phyloP scores from a whole-genome alignment of 495 filamentous ascomycete genomes.

The Talaromyces thailandensis region DNA sequence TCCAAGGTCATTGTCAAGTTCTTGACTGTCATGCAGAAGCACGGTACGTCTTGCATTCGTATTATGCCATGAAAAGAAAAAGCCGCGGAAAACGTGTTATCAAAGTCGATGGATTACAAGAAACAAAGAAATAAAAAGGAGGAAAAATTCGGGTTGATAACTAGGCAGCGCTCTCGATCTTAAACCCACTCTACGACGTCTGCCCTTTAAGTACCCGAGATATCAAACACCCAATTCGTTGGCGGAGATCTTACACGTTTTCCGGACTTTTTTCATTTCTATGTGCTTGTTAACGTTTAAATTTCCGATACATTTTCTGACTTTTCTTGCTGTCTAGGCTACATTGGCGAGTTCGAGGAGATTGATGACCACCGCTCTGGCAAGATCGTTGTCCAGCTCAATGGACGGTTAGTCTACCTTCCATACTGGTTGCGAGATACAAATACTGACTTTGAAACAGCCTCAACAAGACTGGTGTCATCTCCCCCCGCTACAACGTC shows the following conservation, averaged over 20 bases:
- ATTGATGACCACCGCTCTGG: conserved; percentile 98
- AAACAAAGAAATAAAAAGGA: conserved; percentile 4
- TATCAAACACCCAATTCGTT: conserved; percentile 45
- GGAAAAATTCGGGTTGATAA: conserved; percentile 88
- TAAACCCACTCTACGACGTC: conserved; percentile 57
- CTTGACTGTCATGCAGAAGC: conserved; percentile 95
- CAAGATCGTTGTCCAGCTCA: conserved; percentile 96
- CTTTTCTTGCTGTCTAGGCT: conserved; percentile 51
- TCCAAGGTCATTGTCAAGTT: conserved; percentile 99
- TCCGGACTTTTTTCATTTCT: conserved; percentile 38
- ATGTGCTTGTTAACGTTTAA: conserved; percentile 82
- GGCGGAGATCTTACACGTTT: conserved; percentile 94
- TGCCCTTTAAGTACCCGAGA: conserved; percentile 99
- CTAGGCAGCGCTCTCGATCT: conserved; percentile 84
- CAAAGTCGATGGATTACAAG: background rate
- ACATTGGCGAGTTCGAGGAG: conserved; percentile 99
- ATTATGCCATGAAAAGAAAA: background rate
- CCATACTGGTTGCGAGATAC: background rate
- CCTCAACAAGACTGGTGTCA: conserved; percentile 99
- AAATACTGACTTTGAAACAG: conserved; percentile 20
- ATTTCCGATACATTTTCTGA: conserved; percentile 65
- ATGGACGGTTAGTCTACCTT: conserved; percentile 48
- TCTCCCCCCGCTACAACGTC: conserved; percentile 97
- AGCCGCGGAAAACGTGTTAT: conserved; percentile 5
- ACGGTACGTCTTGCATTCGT: conserved; percentile 61